Base-by-base conservation (phyloP, 2,329 filamentous ascomycete species). In the Davidsoniella australis region DNA sequence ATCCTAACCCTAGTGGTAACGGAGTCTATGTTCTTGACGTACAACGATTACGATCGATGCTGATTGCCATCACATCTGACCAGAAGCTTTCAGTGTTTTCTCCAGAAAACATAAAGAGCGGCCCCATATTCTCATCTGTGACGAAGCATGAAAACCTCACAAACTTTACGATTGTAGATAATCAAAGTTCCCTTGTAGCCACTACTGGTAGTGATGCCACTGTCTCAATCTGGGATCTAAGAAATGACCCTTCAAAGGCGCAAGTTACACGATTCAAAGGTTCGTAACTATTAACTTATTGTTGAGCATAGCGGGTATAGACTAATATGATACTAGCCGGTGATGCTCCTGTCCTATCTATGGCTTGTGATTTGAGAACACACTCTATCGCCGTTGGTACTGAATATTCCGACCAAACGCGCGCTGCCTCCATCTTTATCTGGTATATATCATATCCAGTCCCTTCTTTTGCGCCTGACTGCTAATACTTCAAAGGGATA, bases 171-270 rank as follows among this genome's bases (percentile, higher is more conserved):
- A 66, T 72, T 1, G 72, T 76, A 43, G 73, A 75, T 52, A 64
- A 63, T 4, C 62, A 62, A 17, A 68, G 68, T 24, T 70, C 69
- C 4, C 59, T 79, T 17, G 67, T 86, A 5, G 76, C 75, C 52
- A 87, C 83, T 0, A 75, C 81, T 0, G 84, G 84, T 43, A 75
- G 82, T 60, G 79, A 87, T 59, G 83, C 84, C 6, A 66, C 69
- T 7, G 72, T 86, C 9, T 72, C 67, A 0, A 63, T 82, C 44
- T 82, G 79, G 77, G 82, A 86, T 64, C 58, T 79, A 55, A 69
- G 80, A 53, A 65, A 63, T 29, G 63, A 68, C 8, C 57, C 61
- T 1, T 57, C 56, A 7, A 58, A 58, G 26, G 65, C 66, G 3
- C 61, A 64, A 49, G 68, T 68, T 5, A 63, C 67, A 7, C 64